Percentiles rank a stretch among this genome's conserved stretches.
phyloP scores from a whole-genome alignment of 768 basidiomycete genomes.

The Tephrocybe sp. region DNA sequence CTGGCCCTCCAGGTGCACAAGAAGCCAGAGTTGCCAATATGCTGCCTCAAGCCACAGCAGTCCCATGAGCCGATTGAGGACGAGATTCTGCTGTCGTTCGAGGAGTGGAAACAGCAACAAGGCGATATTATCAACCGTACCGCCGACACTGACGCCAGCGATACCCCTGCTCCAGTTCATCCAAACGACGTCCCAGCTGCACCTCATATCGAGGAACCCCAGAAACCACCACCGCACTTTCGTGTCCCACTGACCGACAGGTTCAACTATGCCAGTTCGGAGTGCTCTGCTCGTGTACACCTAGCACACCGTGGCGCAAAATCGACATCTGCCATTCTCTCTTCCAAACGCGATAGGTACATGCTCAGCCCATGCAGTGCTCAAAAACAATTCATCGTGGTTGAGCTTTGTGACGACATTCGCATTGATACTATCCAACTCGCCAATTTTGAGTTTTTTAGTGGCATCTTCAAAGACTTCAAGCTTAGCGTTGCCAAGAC shows the following conservation, averaged over 20 bases:
- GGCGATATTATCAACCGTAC: conserved; percentile 21
- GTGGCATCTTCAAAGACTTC: conserved; percentile 93
- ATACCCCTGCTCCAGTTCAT: conserved; percentile 10
- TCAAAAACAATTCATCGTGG: conserved; percentile 75
- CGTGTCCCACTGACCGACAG: conserved; percentile 79
- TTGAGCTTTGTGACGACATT: conserved; percentile 98
- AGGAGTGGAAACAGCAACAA: conserved; percentile 85
- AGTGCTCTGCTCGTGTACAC: conserved; percentile 94
- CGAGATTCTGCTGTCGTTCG: conserved; percentile 74
- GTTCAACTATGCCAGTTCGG: conserved; percentile 92
- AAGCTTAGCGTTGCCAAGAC: conserved; percentile 85
- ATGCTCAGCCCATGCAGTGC: conserved; percentile 91
- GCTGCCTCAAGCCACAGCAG: conserved; percentile 62
- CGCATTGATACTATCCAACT: conserved; percentile 94
- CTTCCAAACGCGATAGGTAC: conserved; percentile 89
- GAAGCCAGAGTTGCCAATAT: conserved; percentile 58
- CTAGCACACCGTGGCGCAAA: conserved; percentile 79
- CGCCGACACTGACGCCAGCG: conserved; percentile 26
- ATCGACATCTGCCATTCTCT: conserved; percentile 80
- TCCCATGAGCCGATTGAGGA: conserved; percentile 53
- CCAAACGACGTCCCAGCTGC: conserved; percentile 20
- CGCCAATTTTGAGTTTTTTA: conserved; percentile 98
- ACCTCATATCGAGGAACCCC: conserved; percentile 26
- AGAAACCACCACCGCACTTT: conserved; percentile 54
- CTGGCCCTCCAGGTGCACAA: conserved; percentile 50